phyloP scores from a whole-genome alignment of 805 yeast genomes.

The Zygoascus bituminiphila region DNA sequence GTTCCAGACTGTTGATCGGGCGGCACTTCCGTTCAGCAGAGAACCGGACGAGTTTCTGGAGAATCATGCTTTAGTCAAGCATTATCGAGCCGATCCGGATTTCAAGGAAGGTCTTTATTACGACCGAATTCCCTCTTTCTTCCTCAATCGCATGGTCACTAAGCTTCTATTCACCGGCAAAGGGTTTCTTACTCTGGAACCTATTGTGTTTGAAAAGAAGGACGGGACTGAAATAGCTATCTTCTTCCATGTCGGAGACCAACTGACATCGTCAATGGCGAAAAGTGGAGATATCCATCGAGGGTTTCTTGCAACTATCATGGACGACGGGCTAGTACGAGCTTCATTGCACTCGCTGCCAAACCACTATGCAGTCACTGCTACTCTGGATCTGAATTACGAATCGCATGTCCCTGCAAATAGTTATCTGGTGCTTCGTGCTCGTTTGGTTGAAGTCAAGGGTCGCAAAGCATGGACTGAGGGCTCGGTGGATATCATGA shows the following conservation, averaged over 20 bases:
- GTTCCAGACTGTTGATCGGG: neutral
- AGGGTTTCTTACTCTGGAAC: constrained; percentile 64
- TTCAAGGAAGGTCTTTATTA: constrained; percentile 23
- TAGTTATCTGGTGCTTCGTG: constrained; percentile 54
- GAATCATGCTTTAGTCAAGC: constrained; percentile 16
- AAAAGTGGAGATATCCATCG: constrained; percentile 41
- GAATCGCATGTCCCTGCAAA: constrained; percentile 41
- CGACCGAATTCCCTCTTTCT: constrained; percentile 19
- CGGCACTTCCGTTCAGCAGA: constrained; percentile 1
- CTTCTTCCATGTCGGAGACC: constrained; percentile 61
- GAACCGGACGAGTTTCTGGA: constrained; percentile 12
- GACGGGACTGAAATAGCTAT: constrained; percentile 46
- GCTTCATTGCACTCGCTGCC: constrained; percentile 78
- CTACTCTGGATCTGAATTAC: constrained; percentile 51
- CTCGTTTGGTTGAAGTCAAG: constrained; percentile 49
- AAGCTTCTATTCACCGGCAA: constrained; percentile 66
- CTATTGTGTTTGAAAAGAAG: constrained; percentile 51
- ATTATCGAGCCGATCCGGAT: constrained; percentile 19
- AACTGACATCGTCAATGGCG: constrained; percentile 29
- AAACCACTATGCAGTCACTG: constrained; percentile 76
- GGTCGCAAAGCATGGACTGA: constrained; percentile 69
- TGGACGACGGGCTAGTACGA: constrained; percentile 65
- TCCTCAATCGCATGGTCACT: constrained; percentile 25
- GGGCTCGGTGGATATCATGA: constrained; percentile 49
- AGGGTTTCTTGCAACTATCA: constrained; percentile 66